Base-by-base conservation (phyloP, 805 yeast genomes). In the Priceomyces medius region DNA sequence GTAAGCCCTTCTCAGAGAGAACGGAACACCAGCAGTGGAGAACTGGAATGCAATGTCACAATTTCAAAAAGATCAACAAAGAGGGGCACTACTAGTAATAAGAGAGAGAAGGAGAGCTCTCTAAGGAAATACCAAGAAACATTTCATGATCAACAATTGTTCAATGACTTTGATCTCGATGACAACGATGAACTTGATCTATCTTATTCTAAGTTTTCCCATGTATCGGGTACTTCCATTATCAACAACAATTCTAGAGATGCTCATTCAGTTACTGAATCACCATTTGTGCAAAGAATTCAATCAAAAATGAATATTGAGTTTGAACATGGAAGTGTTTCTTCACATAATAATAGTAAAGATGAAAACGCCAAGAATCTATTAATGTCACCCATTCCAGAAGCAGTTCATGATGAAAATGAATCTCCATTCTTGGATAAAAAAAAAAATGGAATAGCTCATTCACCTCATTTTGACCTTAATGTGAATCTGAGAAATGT, bases 131-230 rank as follows among this genome's bases (percentile, higher is more conserved):
- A 47, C 38, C 53, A 50, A 37, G 66, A 62, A 35, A 38, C 48
- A 3, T 46, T 45, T 18, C n/a, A 26, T 26, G 49, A 49, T 4
- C 49, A 50, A 24, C 50, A 54, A 16, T 54, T 51, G 10, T 50
- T 51, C 4, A 56, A 59, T n/a, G 71, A 60, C 31, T 58, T 62
- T 37, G 58, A 59, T 7, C 44, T 59, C 24, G 63, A 54, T 8
- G 53, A 43, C 17, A 31, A 46, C 20, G 56, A 54, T n/a, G 55
- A 54, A 7, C 40, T 54, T 13, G 58, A 65, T 37, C 48, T 68
- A 9, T 64, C 72, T 5, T 68, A 58, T 46, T 65, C 71, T 32
- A 62, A 55, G 48, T 68, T 68, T 46, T 63, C 73, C 38, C 66
- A 61, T 20, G 42, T 55, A 4, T 54, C 61, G 18, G 57, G 58